These are phyloP conservation scores for Boletellus ananas DNA, from an alignment of 768 basidiomycete species.

Conservation along the genomic window DNA sequence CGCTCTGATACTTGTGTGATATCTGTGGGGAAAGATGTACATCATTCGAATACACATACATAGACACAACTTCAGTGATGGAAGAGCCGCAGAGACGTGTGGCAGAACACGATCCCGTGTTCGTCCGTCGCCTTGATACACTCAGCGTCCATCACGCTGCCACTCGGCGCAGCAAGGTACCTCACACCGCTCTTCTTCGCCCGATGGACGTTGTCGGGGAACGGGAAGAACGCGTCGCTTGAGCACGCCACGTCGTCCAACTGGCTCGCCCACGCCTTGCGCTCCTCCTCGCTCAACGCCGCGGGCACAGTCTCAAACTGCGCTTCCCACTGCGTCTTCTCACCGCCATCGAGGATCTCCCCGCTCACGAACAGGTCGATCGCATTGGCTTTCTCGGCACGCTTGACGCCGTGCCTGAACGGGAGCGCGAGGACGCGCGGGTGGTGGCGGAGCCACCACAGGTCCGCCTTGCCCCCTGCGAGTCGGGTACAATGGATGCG, in stretches of 20 bases:
- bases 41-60: background rate
- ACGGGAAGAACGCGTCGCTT: slow-evolving; percentile 99
- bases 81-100: slow-evolving; percentile 86
- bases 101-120: slow-evolving; percentile 85
- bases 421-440: slow-evolving; percentile 87
- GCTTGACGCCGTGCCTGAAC: slow-evolving; percentile 96
- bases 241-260: slow-evolving; percentile 88
- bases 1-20: background rate
- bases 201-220: slow-evolving; percentile 96
- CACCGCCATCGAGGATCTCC: slow-evolving; percentile 83
- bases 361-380: slow-evolving; percentile 95
- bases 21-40: background rate
- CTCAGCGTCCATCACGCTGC: slow-evolving; percentile 96
- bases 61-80: slow-evolving; percentile 54
- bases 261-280: slow-evolving; percentile 65
- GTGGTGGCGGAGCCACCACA: slow-evolving; percentile 99
- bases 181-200: slow-evolving; percentile 87
- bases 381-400: slow-evolving; percentile 97
- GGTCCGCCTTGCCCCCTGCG: slow-evolving; percentile 95
- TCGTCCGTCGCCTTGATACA: slow-evolving; percentile 97
- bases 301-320: slow-evolving; percentile 73
- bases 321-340: slow-evolving; percentile 87
- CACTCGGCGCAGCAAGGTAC: slow-evolving; percentile 88
- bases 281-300: slow-evolving; percentile 66
- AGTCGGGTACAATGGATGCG: slow-evolving; percentile 99